These are phyloP conservation scores for Plasmodiophora brassicae DNA, from an alignment of 208 protist species.

Conservation along the genomic window DNA sequence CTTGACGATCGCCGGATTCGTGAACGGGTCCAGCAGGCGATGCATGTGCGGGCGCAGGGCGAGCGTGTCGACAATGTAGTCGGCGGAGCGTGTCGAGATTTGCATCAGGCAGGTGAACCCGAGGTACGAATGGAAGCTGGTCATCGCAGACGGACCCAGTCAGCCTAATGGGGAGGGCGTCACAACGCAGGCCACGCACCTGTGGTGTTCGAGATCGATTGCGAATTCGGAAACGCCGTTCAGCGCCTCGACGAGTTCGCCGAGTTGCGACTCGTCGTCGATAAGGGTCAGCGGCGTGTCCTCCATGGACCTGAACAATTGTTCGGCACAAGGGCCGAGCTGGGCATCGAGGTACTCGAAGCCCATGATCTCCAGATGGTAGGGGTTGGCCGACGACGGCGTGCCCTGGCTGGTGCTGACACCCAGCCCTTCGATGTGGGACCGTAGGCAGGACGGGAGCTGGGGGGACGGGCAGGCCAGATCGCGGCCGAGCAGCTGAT, in stretches of 20 bases:
- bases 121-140: constrained; percentile 40
- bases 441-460: not conserved
- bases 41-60: constrained; percentile 41
- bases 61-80: constrained; percentile 55
- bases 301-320: not conserved
- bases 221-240: constrained; percentile 31
- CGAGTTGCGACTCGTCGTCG: not conserved
- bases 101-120: constrained; percentile 55
- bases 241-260: not conserved
- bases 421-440: not conserved
- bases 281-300: constrained; percentile 33
- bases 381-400: no score
- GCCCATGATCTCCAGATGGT: not conserved
- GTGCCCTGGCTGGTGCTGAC: not conserved
- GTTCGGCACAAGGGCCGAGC: not conserved
- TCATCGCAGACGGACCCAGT: not conserved
- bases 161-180: no score
- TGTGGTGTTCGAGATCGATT: constrained; percentile 51
- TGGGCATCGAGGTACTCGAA: not conserved
- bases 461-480: not conserved
- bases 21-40: constrained; percentile 44
- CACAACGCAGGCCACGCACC: no score
- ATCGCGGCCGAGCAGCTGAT: not conserved
- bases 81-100: constrained; percentile 38
- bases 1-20: constrained; percentile 50